Percentiles rank a stretch among this genome's conserved stretches.
These are phyloP conservation scores for Ganoderma lucidum DNA, from an alignment of 1,284 basidiomycete species.

Conservation along the genomic window DNA sequence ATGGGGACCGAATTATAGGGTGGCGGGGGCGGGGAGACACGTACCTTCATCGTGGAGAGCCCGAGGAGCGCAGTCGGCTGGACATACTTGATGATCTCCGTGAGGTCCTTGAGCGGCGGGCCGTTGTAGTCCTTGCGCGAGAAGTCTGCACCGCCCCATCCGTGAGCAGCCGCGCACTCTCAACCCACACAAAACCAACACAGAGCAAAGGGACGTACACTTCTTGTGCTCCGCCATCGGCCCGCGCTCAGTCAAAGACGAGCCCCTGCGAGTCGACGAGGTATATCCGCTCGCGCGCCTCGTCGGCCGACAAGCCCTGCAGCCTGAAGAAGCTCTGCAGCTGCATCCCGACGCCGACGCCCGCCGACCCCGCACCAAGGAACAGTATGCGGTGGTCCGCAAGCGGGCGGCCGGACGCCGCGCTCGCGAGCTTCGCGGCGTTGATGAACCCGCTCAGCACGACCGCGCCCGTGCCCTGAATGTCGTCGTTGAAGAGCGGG, in stretches of 20 bases:
- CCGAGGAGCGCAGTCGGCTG: slow-evolving; percentile 93
- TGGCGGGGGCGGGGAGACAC: slow-evolving; percentile 15
- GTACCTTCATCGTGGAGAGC: slow-evolving; percentile 83
- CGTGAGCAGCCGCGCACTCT: neutral
- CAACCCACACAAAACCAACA: neutral
- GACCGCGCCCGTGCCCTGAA: slow-evolving; percentile 85
- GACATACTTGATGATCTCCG: slow-evolving; percentile 87
- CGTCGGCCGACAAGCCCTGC: slow-evolving; percentile 76
- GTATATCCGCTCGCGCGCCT: slow-evolving; percentile 85
- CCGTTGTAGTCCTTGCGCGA: slow-evolving; percentile 83
- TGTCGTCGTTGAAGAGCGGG: slow-evolving; percentile 90
- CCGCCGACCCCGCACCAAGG: slow-evolving; percentile 89
- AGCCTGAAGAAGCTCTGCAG: slow-evolving; percentile 90
- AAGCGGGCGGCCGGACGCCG: slow-evolving; percentile 74
- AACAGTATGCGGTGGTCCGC: slow-evolving; percentile 89
- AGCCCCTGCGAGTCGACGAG: slow-evolving; percentile 90
- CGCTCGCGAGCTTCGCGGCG: slow-evolving; percentile 82
- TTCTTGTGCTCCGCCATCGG: slow-evolving; percentile 86
- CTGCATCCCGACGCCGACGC: slow-evolving; percentile 91
- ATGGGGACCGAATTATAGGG: neutral
- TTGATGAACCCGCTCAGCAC: slow-evolving; percentile 94
- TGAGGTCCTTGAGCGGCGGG: slow-evolving; percentile 76
- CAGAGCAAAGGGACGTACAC: slow-evolving; percentile 50
- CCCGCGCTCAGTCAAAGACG: slow-evolving; percentile 75
- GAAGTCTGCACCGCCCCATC: slow-evolving; percentile 61